phyloP scores from a whole-genome alignment of 2,329 filamentous ascomycete species.

The Pseudogymnoascus sp. region DNA sequence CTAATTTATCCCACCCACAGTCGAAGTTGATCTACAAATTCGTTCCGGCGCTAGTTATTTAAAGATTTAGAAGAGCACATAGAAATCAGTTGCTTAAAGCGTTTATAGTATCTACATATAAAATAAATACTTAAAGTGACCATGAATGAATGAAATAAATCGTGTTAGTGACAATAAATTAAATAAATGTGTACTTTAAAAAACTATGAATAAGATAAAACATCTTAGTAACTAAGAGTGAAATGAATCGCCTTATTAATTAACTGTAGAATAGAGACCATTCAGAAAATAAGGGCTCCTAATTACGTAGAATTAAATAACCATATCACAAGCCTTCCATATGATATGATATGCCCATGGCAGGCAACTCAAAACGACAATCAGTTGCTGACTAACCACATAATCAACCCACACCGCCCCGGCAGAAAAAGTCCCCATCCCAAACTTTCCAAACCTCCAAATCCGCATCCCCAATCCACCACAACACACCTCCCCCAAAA shows the following conservation, averaged over 20 bases:
- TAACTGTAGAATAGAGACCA: neutral
- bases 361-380: too few relatives aligned
- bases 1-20: too few relatives aligned
- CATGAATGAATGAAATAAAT: neutral
- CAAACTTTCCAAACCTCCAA: conserved; percentile 7
- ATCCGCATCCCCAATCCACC: neutral
- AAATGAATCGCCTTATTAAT: neutral
- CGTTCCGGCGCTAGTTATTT: too few relatives aligned
- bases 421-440: neutral
- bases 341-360: too few relatives aligned
- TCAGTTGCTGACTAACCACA: neutral
- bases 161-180: neutral
- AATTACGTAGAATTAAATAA: neutral
- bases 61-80: too few relatives aligned
- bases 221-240: neutral
- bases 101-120: too few relatives aligned
- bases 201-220: too few relatives aligned
- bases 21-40: too few relatives aligned
- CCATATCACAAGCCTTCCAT: too few relatives aligned
- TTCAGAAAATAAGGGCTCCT: neutral
- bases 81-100: too few relatives aligned
- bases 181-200: neutral
- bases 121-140: too few relatives aligned
- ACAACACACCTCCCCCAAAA: conserved; percentile 13
- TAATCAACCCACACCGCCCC: neutral